Evolutionary conservation across 257 asterid genomes (phyloP).

Genomic region (Nyctanthes arbortristis): DNA sequence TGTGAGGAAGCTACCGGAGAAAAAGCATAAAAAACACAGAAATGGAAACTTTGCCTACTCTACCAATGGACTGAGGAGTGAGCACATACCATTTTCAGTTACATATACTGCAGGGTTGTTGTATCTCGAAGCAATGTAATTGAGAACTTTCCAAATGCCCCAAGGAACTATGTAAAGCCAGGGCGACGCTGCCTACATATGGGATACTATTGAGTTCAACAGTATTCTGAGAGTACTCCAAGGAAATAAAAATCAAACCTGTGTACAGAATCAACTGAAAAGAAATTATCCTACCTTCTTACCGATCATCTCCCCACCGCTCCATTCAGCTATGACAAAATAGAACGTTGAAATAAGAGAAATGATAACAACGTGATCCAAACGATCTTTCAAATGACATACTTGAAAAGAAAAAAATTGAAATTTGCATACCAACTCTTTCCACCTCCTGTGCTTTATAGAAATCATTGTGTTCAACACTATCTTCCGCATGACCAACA

Average conservation of each 20-base stretch:
- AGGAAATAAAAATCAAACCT: constrained; percentile 1
- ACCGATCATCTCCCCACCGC: constrained; percentile 50
- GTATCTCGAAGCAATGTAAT: constrained; percentile 43
- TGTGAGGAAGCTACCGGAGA: neutral
- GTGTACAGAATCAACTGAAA: neutral
- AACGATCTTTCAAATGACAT: neutral
- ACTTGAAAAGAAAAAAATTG: neutral
- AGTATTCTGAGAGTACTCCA: constrained; percentile 1
- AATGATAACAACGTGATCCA: neutral
- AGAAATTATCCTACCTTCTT: constrained; percentile 39
- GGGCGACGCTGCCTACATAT: constrained; percentile 51
- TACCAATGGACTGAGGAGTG: neutral
- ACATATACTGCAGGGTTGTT: constrained; percentile 46
- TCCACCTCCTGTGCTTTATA: constrained; percentile 49
- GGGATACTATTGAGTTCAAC: constrained; percentile 8
- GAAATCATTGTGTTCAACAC: constrained; percentile 40
- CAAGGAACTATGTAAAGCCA: constrained; percentile 62
- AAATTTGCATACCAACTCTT: constrained; percentile 42
- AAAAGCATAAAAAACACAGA: neutral
- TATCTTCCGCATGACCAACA: constrained; percentile 38
- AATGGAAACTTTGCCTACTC: neutral
- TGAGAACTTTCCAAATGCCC: constrained; percentile 52
- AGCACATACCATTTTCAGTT: constrained; percentile 60
- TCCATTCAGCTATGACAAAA: constrained; percentile 49
- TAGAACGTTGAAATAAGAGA: constrained; percentile 14